A percentile compares a stretch with the other conserved stretches of the same genome.
These are phyloP conservation scores for Leptoxyphium fumago DNA, from an alignment of 2,329 filamentous ascomycete genomes.

Conservation along the genomic window DNA sequence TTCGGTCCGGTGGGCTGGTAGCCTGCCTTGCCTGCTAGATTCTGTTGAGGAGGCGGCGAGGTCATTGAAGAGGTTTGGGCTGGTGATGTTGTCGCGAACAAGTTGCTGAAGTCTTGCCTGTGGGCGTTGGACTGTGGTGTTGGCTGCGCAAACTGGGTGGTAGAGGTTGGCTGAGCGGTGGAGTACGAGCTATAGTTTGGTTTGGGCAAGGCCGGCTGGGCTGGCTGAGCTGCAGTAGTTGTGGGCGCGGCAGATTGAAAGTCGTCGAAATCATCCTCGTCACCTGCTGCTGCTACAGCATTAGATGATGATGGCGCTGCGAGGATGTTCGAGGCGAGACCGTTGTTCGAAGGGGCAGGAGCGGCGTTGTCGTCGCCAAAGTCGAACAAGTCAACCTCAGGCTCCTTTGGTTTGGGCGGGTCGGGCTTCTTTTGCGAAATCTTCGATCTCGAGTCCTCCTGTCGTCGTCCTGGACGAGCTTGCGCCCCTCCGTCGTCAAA, in stretches of 20 bases:
- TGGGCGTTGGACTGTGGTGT: conserved; percentile 65
- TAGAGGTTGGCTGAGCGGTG: conserved; percentile 35
- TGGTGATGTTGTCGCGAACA: conserved; percentile 73
- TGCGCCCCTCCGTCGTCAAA: conserved; percentile 59
- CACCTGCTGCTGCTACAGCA: conserved; percentile 27
- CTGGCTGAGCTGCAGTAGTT: conserved; percentile 21
- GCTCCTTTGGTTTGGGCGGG: conserved; percentile 65
- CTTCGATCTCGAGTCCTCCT: conserved; percentile 27
- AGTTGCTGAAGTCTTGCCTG: conserved; percentile 62
- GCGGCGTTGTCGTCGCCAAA: conserved; percentile 53
- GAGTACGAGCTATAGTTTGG: conserved; percentile 27
- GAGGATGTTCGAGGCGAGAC: conserved; percentile 15
- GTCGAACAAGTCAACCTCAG: conserved; percentile 83
- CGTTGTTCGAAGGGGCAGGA: conserved; percentile 29
- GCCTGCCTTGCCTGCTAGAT: conserved; percentile 41
- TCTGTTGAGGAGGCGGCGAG: conserved; percentile 23
- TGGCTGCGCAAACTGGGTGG: conserved; percentile 63
- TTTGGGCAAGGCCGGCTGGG: conserved; percentile 12
- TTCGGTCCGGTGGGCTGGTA: conserved; percentile 76
- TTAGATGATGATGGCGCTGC: conserved; percentile 12
- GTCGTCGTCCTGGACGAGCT: conserved; percentile 38
- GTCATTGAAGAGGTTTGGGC: conserved; percentile 39
- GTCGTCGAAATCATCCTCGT: conserved; percentile 93
- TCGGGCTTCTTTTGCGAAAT: conserved; percentile 47
- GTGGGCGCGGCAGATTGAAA: conserved; percentile 75